Evolutionary conservation across 1,139 yeast genomes (phyloP).

Genomic region (Pichia sp.): DNA sequence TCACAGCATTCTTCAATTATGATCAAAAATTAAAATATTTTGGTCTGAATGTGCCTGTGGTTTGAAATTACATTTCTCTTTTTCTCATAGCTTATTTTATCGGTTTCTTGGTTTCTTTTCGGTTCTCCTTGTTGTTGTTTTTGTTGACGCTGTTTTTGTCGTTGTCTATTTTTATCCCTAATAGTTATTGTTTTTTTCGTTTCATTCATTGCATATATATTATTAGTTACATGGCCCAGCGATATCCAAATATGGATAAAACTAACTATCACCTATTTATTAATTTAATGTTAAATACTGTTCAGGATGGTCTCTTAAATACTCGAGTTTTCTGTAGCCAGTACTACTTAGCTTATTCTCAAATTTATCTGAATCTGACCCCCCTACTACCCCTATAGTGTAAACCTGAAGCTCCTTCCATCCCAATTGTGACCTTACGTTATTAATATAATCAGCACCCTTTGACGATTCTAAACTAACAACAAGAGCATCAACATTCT

Average conservation of each 20-base stretch:
- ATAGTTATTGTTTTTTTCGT: not conserved
- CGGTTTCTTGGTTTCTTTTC: not conserved
- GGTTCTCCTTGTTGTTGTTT: not conserved
- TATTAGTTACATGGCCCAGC: not conserved
- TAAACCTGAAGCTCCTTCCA: conserved; percentile 52
- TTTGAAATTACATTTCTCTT: conserved; percentile 1
- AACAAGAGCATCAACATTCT: conserved; percentile 71
- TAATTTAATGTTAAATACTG: not conserved
- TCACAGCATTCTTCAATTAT: conserved; percentile 60
- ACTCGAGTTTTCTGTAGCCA: conserved; percentile 36
- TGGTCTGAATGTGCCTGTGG: not conserved
- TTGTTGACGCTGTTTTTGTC: not conserved
- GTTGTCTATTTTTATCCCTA: not conserved
- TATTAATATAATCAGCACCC: conserved; percentile 75
- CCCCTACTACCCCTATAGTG: conserved; percentile 70
- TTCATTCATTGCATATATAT: conserved; percentile 1
- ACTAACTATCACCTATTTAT: not conserved
- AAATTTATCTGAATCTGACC: conserved; percentile 50
- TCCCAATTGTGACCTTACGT: conserved; percentile 52
- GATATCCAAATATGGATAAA: not conserved
- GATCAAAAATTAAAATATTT: conserved; percentile 34
- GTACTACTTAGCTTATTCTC: conserved; percentile 85
- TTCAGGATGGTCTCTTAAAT: conserved; percentile 17
- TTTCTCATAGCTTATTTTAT: not conserved
- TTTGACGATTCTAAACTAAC: conserved; percentile 73